Base-by-base conservation (phyloP, 1,284 basidiomycete species). In the Pterulicium gracile region DNA sequence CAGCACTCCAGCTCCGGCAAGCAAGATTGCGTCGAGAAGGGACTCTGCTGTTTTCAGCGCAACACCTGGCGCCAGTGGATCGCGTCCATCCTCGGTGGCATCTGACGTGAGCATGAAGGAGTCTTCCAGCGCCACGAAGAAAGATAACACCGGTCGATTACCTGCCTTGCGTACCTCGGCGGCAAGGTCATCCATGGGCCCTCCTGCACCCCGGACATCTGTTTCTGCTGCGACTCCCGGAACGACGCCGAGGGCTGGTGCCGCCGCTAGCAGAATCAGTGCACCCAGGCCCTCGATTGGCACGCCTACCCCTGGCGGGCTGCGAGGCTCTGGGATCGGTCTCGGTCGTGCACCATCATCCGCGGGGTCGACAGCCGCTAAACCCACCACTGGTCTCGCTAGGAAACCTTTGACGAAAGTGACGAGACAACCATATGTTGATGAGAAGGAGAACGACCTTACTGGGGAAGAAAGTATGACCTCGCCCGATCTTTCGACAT, bases 1-100 rank as follows among this genome's bases (percentile, higher is more conserved):
- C 23, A 68, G 68, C 44, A 81, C 81, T 0, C 75, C 83, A 13
- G 72, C 73, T 2, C 67, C 67, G 36, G 24, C 64, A 7, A 58
- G 67, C 18, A 73, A 70, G 53, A 55, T 61, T 22, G 53, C 64
- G 19, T 61, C 63, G 47, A 73, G 76, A 47, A 70, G 77, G 22
- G 75, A 78, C 46, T 77, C 79, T 17, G 67, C 70, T 10, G 61
- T 72, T 22, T 73, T 75, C 58, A 66, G 63, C 18, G 75, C 77
- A 0, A n/a, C n/a, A n/a, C n/a, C n/a, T n/a, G 71, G 19, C 4
- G 23, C 73, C 4, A 45, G 53, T 46, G 36, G 62, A 35, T 52
- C 68, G 52, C 68, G 79, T 14, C 78, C 79, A 1, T 61, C 72
- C 0, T 81, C 79, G 1, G 69, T 67, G 1, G 59, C 75, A 24